A percentile compares a stretch with the other conserved stretches of the same genome.
Conservation (phyloP, 352 stramenopile genomes). For the Pythium volutum region DNA sequence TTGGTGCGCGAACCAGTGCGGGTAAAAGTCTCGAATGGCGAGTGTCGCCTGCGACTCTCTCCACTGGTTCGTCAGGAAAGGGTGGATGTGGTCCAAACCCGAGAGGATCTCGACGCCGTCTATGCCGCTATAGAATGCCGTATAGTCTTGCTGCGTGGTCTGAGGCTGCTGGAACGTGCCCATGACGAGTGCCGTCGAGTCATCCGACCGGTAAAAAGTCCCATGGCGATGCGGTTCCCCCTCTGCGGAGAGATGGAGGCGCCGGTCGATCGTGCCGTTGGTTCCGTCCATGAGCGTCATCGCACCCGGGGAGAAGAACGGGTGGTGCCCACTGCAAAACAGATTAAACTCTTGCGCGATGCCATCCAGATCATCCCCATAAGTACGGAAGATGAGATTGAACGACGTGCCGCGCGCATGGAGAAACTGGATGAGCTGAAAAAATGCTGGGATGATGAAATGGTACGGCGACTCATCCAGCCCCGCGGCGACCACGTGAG, state of each 20-base stretch:
- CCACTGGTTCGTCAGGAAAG: constrained; percentile 51
- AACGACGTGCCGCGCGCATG: constrained; percentile 44
- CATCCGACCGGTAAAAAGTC: constrained; percentile 58
- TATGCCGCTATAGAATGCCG: constrained; percentile 39
- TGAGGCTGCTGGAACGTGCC: constrained; percentile 67
- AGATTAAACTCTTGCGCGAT: constrained; percentile 77
- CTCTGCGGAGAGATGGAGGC: constrained; percentile 28
- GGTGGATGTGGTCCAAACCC: constrained; percentile 46
- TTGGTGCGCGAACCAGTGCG: constrained; percentile 58
- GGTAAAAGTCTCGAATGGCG: constrained; percentile 75
- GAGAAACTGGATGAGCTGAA: constrained; percentile 49
- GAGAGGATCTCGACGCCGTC: constrained; percentile 29
- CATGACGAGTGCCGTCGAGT: constrained; percentile 56
- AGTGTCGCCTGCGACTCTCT: constrained; percentile 49
- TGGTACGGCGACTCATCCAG: constrained; percentile 44
- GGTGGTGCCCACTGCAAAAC: constrained; percentile 68
- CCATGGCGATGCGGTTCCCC: constrained; percentile 46
- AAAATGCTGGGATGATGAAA: constrained; percentile 73
- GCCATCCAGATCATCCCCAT: constrained; percentile 58
- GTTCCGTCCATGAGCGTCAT: constrained; percentile 60
- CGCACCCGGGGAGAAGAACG: constrained; percentile 41
- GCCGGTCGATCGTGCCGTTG: constrained; percentile 42
- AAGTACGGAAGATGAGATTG: constrained; percentile 80
- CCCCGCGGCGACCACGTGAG: constrained; percentile 27
- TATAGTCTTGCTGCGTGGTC: constrained; percentile 15